Percentiles rank a stretch among this genome's conserved stretches.
Conservation (phyloP, 306 rosid genomes). For the Hylodesmum podocarpum region DNA sequence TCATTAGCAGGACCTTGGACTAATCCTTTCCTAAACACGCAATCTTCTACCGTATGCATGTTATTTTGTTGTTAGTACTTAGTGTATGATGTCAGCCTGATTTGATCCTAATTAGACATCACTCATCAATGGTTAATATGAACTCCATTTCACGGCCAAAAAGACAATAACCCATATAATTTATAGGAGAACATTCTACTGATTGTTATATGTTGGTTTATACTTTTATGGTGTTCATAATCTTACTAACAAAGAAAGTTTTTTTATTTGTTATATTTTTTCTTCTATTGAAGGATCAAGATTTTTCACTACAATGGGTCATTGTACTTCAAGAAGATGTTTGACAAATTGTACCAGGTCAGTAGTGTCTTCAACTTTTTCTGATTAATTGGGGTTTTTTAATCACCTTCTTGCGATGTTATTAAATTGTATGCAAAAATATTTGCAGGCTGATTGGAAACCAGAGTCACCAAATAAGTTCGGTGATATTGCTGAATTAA, state of each 20-base stretch:
- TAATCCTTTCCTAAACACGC: constrained; percentile 5
- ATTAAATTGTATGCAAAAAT: constrained; percentile 15
- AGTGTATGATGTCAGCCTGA: constrained; percentile 10
- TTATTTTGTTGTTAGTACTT: constrained; percentile 6
- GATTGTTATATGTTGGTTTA: constrained; percentile 20
- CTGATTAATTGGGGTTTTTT: neutral
- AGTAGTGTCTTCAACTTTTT: constrained; percentile 34
- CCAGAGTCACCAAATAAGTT: constrained; percentile 73
- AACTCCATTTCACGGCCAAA: constrained; percentile 1
- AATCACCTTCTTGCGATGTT: neutral
- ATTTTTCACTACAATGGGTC: constrained; percentile 82
- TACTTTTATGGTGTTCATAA: neutral
- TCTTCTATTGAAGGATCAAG: constrained; percentile 59
- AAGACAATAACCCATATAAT: neutral
- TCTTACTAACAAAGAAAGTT: constrained; percentile 7
- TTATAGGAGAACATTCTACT: constrained; percentile 14
- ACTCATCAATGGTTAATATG: neutral
- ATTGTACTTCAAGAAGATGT: constrained; percentile 82
- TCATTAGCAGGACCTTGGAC: constrained; percentile 4
- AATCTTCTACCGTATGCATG: neutral
- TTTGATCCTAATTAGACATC: neutral
- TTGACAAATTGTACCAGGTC: constrained; percentile 92
- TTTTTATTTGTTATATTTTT: neutral
- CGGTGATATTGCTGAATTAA: constrained; percentile 62
- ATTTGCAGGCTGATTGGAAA: constrained; percentile 86